Base-by-base conservation (phyloP, 805 yeast species). In the Metschnikowia santaceciliae region DNA sequence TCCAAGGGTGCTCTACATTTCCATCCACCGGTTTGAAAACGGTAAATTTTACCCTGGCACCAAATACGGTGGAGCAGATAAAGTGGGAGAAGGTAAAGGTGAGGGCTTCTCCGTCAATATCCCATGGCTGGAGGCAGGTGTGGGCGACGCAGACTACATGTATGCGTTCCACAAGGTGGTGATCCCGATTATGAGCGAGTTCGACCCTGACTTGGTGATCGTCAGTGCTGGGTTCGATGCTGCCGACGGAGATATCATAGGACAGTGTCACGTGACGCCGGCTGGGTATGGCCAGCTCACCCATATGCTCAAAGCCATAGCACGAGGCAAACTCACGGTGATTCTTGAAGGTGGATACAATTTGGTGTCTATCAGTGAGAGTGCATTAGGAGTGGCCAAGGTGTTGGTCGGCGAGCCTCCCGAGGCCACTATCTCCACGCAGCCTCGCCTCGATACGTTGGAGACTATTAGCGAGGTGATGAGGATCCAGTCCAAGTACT, bases 141-240 rank as follows among this genome's bases (percentile, higher is more conserved):
- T 90, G 78, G 89, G 91, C 32, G 99, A 94, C 69, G 96, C 91
- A 8, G 99, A 94, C 69, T 94, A 94, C 68, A 77, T 92, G 43
- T 88, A 91, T 67, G 97, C 98, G 0, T 91, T 94, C 68, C 80
- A 83, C 57, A 83, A 83, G 61, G 84, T 92, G 15, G 80, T 94
- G 11, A 80, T 94, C 81, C 99, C 99, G 0, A 82, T 90, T 46
- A 86, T 94, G 49, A 70, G 83, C 51, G 99, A 94, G 66, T 94
- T 86, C 61, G 84, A 84, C 62, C 97, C 99, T 0, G 99, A 94
- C 70, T 76, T 94, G 56, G 92, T 91, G 4, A 89, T 94, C 34
- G 84, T 94, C 32, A 88, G 96, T 17, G 84, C 98, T 0, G 99
- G 99, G 0, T 94, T 94, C 61, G 99, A 94, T 71, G 99, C 99